Base-by-base conservation (phyloP, 164 flowering plant genomes). In the Vitis rupestris region DNA sequence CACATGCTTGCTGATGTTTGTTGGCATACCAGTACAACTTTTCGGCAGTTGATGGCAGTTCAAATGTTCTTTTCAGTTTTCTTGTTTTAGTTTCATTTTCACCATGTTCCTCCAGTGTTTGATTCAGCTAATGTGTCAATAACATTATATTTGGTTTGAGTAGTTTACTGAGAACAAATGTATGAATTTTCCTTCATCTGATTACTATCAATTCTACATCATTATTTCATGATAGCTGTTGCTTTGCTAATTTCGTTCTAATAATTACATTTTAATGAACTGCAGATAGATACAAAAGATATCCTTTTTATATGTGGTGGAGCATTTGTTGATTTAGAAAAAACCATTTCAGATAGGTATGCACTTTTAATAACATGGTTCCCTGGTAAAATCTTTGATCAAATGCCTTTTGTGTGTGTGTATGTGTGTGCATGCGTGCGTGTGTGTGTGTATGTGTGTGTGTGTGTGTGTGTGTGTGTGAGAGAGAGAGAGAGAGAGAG, bases 281-380 rank as follows among this genome's bases (percentile, higher is more conserved):
- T 70, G 74, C 93, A 96, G 99, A 92, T 96, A 60, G 97, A 96
- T 75, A 96, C 99, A 68, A 96, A 89, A 76, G 92, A 96, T 80
- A 93, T 96, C 69, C 98, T 96, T 68, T 96, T 96, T 67, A 93
- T 96, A 57, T 96, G 99, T 76, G 98, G 99, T 66, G 99, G 99
- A 79, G 99, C 99, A 61, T 96, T 96, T 80, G 70, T 92, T 67
- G 98, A 92, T 82, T 80, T 96, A 76, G 99, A 96, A 50, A 96
- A 96, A 77, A 96, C 99, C 61, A 93, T 96, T 68, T 93, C 97
- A 10, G 99, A 96, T 69, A 93, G 99, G 99, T 93, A 61, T 67
- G 6, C 63, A 23, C 29, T 71, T 56, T 15, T 74, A 48, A 48
- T 13, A 37, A 37, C 44, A 37, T 15, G 17, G 66, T 58, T 8